phyloP scores from a whole-genome alignment of 495 filamentous ascomycete species.

The Usnea hakonensis region DNA sequence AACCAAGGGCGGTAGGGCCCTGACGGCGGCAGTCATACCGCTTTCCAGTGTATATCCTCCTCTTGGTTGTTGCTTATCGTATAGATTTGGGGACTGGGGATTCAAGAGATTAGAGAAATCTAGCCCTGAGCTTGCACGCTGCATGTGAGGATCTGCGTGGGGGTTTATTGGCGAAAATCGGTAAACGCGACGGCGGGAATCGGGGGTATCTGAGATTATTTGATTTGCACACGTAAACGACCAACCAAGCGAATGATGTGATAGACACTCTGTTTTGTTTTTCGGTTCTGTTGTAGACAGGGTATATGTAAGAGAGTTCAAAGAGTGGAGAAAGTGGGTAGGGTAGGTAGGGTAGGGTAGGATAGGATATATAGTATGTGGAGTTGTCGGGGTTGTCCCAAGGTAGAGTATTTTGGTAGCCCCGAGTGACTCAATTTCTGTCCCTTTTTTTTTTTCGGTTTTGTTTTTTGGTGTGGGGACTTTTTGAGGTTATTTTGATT shows the following conservation, averaged over 20 bases:
- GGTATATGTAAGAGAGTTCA: not conserved
- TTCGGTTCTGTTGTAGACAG: no score
- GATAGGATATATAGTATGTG: no score
- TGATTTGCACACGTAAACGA: constrained; percentile 4
- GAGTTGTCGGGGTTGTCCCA: no score
- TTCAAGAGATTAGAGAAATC: constrained; percentile 76
- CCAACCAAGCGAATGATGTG: constrained; percentile 6
- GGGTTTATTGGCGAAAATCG: constrained; percentile 12
- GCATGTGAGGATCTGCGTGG: constrained; percentile 41
- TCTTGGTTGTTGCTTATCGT: constrained; percentile 14
- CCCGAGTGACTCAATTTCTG: constrained; percentile 2
- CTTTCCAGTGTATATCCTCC: constrained; percentile 30
- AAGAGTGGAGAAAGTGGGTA: not conserved
- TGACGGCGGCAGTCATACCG: constrained; percentile 61
- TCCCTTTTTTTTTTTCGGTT: no score
- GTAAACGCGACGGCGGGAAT: constrained; percentile 17
- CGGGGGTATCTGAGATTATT: constrained; percentile 5
- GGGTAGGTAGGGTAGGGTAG: not conserved
- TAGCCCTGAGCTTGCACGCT: constrained; percentile 61
- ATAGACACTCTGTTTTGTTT: not conserved
- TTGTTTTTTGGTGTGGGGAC: no score
- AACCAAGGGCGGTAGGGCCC: constrained; percentile 56
- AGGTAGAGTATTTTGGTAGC: not conserved
- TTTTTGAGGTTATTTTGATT: not conserved
- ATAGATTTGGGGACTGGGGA: constrained; percentile 35